phyloP scores from a whole-genome alignment of 129 eudicot genomes.

The Artemisia tridentata region DNA sequence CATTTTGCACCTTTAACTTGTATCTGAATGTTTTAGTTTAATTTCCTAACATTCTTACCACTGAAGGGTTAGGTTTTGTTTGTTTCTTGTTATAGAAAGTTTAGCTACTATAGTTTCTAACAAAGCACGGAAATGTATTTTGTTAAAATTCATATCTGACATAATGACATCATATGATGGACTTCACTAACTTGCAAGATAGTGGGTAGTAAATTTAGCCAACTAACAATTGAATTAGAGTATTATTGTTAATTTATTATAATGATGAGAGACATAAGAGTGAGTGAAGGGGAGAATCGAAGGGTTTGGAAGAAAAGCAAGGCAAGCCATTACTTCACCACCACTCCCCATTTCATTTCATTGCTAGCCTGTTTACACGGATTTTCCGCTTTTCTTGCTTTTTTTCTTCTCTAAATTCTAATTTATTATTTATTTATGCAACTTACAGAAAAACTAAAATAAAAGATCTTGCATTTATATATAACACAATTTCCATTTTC shows the following conservation, averaged over 20 bases:
- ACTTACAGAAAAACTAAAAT: neutral
- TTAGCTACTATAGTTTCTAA: too few relatives aligned
- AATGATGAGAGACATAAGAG: neutral
- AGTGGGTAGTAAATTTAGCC: too few relatives aligned
- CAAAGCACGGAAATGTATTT: too few relatives aligned
- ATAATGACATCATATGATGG: too few relatives aligned
- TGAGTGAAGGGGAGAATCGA: constrained; percentile 21
- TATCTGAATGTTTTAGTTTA: too few relatives aligned
- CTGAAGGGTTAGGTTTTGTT: too few relatives aligned
- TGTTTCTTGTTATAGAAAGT: too few relatives aligned
- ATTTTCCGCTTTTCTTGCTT: constrained; percentile 26
- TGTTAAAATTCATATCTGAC: too few relatives aligned
- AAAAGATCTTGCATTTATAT: neutral
- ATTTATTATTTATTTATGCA: neutral
- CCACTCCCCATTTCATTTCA: constrained; percentile 22
- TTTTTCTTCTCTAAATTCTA: neutral
- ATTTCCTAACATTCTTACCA: too few relatives aligned
- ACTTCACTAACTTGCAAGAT: too few relatives aligned
- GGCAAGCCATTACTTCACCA: constrained; percentile 44
- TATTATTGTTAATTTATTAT: neutral
- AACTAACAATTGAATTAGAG: neutral
- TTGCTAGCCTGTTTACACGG: constrained; percentile 44
- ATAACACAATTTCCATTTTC: too few relatives aligned
- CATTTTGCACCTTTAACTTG: too few relatives aligned
- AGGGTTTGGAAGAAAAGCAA: constrained; percentile 36